Conservation (phyloP, 2,329 filamentous ascomycete species). For the Pseudogymnoascus sp. region DNA sequence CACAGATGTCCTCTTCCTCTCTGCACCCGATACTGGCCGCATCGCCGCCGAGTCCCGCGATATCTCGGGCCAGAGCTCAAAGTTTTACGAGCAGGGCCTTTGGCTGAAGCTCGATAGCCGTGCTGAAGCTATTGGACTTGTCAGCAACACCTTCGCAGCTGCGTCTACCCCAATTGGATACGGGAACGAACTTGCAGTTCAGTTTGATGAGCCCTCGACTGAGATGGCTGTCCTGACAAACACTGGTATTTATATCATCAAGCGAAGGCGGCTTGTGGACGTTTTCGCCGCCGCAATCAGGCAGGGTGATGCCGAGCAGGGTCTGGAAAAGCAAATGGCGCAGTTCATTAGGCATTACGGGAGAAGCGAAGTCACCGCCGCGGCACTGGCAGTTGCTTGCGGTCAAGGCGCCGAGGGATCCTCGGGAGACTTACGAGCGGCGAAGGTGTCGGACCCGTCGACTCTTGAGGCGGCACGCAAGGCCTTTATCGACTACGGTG, state of each 20-base stretch:
- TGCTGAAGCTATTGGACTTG: slow-evolving; percentile 70
- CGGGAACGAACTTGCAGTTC: slow-evolving; percentile 92
- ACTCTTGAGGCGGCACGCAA: slow-evolving; percentile 78
- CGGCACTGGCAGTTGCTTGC: slow-evolving; percentile 88
- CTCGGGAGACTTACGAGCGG: slow-evolving; percentile 64
- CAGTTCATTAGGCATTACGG: slow-evolving; percentile 83
- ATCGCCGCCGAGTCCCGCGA: slow-evolving; percentile 52
- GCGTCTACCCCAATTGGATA: slow-evolving; percentile 65
- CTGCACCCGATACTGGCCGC: slow-evolving; percentile 80
- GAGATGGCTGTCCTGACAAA: slow-evolving; percentile 91
- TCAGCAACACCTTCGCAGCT: slow-evolving; percentile 65
- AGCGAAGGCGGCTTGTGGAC: slow-evolving; percentile 77
- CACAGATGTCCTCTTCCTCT: slow-evolving; percentile 67
- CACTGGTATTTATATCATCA: slow-evolving; percentile 78
- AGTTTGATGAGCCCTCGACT: slow-evolving; percentile 74
- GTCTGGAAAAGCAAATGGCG: slow-evolving; percentile 70
- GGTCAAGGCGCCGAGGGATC: slow-evolving; percentile 74
- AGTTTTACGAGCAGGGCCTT: slow-evolving; percentile 69
- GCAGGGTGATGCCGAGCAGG: slow-evolving; percentile 65
- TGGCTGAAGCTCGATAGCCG: slow-evolving; percentile 69
- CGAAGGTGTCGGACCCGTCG: slow-evolving; percentile 68
- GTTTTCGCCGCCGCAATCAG: slow-evolving; percentile 80
- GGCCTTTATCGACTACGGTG: slow-evolving; percentile 87
- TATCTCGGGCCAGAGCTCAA: slow-evolving; percentile 19
- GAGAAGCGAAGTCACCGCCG: slow-evolving; percentile 78